Percentiles rank a stretch among this genome's conserved stretches.
phyloP scores from a whole-genome alignment of 441 rosid species.

The Brassica hybrid region DNA sequence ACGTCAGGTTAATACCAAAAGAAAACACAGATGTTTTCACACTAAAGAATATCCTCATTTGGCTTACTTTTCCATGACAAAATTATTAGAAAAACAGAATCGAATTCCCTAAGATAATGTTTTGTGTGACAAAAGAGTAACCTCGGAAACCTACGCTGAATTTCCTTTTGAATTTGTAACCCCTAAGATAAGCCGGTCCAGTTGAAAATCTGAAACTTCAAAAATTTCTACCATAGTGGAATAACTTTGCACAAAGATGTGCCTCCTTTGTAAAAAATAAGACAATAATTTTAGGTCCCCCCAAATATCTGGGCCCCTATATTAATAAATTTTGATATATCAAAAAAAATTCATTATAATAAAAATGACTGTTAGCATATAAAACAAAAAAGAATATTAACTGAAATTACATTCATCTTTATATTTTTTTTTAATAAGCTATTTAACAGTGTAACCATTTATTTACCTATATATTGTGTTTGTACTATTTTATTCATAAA shows the following conservation, averaged over 20 bases:
- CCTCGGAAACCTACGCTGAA: background rate
- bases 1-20: background rate
- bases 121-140: background rate
- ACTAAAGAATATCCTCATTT: background rate
- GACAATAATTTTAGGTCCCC: background rate
- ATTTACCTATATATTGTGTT: background rate
- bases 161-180: slow-evolving; percentile 15
- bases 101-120: background rate
- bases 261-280: background rate
- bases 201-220: background rate
- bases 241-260: background rate
- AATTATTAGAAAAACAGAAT: background rate
- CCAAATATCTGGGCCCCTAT: background rate
- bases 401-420: background rate
- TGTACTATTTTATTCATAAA: background rate
- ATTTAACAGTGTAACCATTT: background rate
- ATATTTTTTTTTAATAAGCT: background rate
- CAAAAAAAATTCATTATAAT: background rate
- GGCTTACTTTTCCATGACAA: background rate
- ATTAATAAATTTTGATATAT: background rate
- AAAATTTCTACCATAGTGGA: background rate
- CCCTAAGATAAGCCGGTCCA: slow-evolving; percentile 3
- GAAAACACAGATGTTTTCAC: slow-evolving; percentile 3
- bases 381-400: background rate
- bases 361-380: background rate